These are phyloP conservation scores for Colletotrichum tofieldiae DNA, from an alignment of 2,329 filamentous ascomycete genomes.

Conservation along the genomic window DNA sequence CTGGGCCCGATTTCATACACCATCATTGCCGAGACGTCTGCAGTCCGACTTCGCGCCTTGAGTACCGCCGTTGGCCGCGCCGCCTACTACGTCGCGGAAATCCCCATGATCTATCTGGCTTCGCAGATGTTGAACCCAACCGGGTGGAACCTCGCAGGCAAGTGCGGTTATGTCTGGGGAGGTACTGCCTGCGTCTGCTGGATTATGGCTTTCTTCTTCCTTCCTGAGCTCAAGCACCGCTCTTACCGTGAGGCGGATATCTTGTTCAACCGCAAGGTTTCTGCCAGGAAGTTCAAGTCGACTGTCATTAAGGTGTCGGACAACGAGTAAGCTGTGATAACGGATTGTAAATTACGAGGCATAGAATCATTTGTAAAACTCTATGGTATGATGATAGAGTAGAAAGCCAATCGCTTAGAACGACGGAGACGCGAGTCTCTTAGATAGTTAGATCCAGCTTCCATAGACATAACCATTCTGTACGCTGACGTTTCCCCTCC, in stretches of 20 bases:
- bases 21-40: conserved; percentile 56
- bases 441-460: neutral
- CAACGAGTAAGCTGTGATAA: conserved; percentile 51
- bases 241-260: conserved; percentile 63
- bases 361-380: neutral
- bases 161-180: conserved; percentile 65
- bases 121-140: conserved; percentile 58
- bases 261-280: conserved; percentile 58
- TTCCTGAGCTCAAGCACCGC: conserved; percentile 62
- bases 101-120: conserved; percentile 58
- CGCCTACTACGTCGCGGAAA: conserved; percentile 59
- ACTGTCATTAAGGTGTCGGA: conserved; percentile 60
- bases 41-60: conserved; percentile 55
- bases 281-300: conserved; percentile 61
- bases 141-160: conserved; percentile 59
- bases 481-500: neutral
- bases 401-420: too few relatives aligned
- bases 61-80: conserved; percentile 57
- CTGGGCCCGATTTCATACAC: conserved; percentile 57
- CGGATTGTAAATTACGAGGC: neutral
- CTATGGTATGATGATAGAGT: too few relatives aligned
- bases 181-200: conserved; percentile 58
- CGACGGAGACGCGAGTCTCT: neutral
- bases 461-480: neutral
- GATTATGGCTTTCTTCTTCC: conserved; percentile 58